Evolutionary conservation across 805 yeast genomes (phyloP), one percentile per base, ranked within the genome.

Genomic region (Saturnispora saitoi): DNA sequence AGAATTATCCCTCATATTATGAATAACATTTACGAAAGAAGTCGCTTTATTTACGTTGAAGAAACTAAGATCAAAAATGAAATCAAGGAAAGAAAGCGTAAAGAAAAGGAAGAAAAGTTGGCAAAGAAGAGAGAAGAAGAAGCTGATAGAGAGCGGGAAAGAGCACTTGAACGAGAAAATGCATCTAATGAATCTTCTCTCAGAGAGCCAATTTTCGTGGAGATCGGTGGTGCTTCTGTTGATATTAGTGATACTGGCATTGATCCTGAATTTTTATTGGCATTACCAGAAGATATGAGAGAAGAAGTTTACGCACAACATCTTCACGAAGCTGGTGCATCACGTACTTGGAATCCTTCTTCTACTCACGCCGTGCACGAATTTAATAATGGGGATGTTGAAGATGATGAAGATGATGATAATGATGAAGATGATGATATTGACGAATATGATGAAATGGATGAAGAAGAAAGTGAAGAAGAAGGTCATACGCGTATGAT

Each of bases 221-320:
- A 70, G 11, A 83, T 90, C 54, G 89, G 88, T 32, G 95, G 84
- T 22, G 66, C 82, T 26, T 80, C 81, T 45, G 89, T 90, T 32
- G 95, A 90, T 60, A 85, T 90, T 32, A 77, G 90, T 37, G 95
- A 93, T 0, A 81, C 95, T 3, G 96, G 86, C 48, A 87, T 90
- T 50, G 97, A 90, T 65, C 95, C 95, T 0, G 91, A 86, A 55
- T 90, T 88, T 61, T 70, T 90, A 51, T 84, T 83, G 57, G 96
- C 96, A 0, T 71, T 90, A 32, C 97, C 97, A 0, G 95, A 87
- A 40, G 93, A 86, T 47, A 85, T 90, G 86, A 71, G 96, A 44
- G 95, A 88, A 53, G 96, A 90, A 59, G 97, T 89, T 0, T 81
- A 86, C 59, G 78, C 90, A 0, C 91, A 88, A 53, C 95, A 89